Conservation (phyloP, 805 yeast species). For the Starmerella asiatica region DNA sequence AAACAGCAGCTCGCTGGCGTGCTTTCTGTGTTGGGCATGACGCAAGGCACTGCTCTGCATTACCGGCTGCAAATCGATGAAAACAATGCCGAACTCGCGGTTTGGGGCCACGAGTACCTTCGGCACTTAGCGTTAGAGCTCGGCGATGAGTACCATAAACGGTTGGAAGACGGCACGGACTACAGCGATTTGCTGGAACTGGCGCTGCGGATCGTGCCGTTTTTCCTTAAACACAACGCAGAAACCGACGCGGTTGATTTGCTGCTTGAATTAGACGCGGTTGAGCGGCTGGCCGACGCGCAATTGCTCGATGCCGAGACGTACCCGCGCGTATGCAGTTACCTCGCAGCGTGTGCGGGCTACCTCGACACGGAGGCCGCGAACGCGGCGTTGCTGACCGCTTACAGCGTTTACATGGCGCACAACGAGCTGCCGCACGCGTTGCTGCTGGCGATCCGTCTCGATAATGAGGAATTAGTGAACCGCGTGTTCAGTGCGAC, state of each 20-base stretch:
- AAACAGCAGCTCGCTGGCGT: slow-evolving; percentile 67
- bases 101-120: slow-evolving; percentile 96
- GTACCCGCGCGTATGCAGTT: slow-evolving; percentile 77
- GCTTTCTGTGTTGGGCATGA: slow-evolving; percentile 87
- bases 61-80: slow-evolving; percentile 54
- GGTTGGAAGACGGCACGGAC: slow-evolving; percentile 19
- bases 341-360: slow-evolving; percentile 94
- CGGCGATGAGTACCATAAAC: slow-evolving; percentile 68
- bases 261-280: slow-evolving; percentile 73
- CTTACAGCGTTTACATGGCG: slow-evolving; percentile 67
- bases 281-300: slow-evolving; percentile 58
- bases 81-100: slow-evolving; percentile 32
- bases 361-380: slow-evolving; percentile 92
- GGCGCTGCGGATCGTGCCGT: slow-evolving; percentile 69
- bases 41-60: slow-evolving; percentile 69
- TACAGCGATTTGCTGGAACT: slow-evolving; percentile 42
- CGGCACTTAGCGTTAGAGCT: slow-evolving; percentile 92
- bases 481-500: slow-evolving; percentile 52
- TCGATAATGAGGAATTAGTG: slow-evolving; percentile 69
- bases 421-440: slow-evolving; percentile 82
- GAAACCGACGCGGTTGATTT: slow-evolving; percentile 98
- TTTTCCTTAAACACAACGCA: slow-evolving; percentile 85
- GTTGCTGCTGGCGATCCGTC: slow-evolving; percentile 63
- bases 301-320: slow-evolving; percentile 68
- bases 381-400: slow-evolving; percentile 69